Evolutionary conservation across 2,329 filamentous ascomycete species (phyloP).

Genomic region (Penicillium nordicum): DNA sequence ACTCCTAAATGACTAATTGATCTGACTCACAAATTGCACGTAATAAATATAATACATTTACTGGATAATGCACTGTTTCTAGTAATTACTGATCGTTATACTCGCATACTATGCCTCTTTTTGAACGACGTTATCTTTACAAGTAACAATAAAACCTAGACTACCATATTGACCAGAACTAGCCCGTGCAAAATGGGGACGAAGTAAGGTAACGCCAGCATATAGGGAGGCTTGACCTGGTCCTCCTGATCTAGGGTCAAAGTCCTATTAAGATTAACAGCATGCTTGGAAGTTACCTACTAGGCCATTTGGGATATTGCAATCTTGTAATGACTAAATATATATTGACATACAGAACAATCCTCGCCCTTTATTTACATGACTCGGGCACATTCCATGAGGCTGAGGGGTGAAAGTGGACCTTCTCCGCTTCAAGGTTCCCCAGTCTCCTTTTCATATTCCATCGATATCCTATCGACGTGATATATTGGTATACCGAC

Average conservation of each 20-base stretch:
- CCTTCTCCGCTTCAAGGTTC: too few relatives aligned
- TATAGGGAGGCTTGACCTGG: too few relatives aligned
- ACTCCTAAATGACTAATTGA: background rate
- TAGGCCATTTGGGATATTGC: background rate
- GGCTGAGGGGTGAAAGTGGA: background rate
- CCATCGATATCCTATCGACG: too few relatives aligned
- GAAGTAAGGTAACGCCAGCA: too few relatives aligned
- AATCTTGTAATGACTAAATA: background rate
- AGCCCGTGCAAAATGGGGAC: too few relatives aligned
- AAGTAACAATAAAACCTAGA: background rate
- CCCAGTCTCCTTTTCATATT: too few relatives aligned
- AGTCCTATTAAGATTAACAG: background rate
- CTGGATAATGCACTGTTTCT: background rate
- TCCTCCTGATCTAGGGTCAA: too few relatives aligned
- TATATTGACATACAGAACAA: background rate
- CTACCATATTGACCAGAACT: too few relatives aligned
- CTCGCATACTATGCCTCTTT: background rate
- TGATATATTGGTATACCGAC: background rate
- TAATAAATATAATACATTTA: background rate
- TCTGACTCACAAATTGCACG: background rate
- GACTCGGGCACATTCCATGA: background rate
- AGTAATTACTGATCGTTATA: background rate
- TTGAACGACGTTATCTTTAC: background rate
- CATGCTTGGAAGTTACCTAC: background rate
- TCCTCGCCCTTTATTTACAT: background rate